Base-by-base conservation (phyloP, 2,329 filamentous ascomycete species). In the Fusarium sp. region DNA sequence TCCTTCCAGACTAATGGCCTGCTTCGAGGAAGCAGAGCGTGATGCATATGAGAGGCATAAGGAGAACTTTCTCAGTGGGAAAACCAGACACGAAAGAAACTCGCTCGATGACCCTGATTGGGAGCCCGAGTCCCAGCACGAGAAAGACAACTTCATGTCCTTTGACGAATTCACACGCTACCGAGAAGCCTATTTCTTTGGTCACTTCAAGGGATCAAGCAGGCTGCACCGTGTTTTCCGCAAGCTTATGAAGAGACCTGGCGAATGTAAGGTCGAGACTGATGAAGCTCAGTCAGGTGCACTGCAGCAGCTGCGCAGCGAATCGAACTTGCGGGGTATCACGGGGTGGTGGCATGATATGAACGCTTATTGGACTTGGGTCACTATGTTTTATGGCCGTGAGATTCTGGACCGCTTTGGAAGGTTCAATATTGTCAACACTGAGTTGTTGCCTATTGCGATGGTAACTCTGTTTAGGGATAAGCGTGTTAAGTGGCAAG, bases 301-400 rank as follows among this genome's bases (percentile, higher is more conserved):
- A 40, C 52, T 76, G 15, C 56, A 60, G 4, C 67, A 65, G 6
- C 68, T 78, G 1, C 57, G 59, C 1, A 28, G 41, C 3, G 62
- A 65, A 31, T 37, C 62, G 8, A 74, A 55, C 13, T 46, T 72
- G 40, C 65, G 66, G 18, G 70, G 73, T 8, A 74, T 75, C 12
- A 75, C 52, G 4, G 41, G 51, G 0, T 31, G 61, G 26, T 83
- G 80, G 80, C 0, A 42, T 0, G 4, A 4, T 0, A 80, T 83
- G 77, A 75, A 78, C 15, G 72, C 78, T 6, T 86, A 86, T 57
- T 84, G 83, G 81, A 78, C 76, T 56, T 86, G 84, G 83, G 77
- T 85, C 10, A 73, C 80, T 16, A 78, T 79, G 65, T 75, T 84
- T 66, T 83, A 83, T 28, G 82, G 82, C 3, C 77, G 78, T 6